A percentile compares a stretch with the other conserved stretches of the same genome.
phyloP scores from a whole-genome alignment of 495 filamentous ascomycete species.

The Podospora appendiculata region DNA sequence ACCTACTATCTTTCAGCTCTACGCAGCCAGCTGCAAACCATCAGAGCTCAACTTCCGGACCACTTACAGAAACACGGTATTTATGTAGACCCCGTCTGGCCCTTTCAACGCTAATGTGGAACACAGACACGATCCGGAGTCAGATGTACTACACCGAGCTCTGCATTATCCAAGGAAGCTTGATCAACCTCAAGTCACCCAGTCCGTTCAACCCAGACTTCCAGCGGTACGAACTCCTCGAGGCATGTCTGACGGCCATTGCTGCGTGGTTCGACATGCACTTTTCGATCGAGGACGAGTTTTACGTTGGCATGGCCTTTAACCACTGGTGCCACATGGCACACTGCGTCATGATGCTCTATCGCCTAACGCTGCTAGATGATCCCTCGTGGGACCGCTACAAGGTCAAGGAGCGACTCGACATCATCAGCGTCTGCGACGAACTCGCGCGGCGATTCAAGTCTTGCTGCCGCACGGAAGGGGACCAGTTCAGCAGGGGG shows the following conservation, averaged over 20 bases:
- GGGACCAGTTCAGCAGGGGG: slow-evolving; percentile 14
- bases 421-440: slow-evolving; percentile 24
- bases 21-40: slow-evolving; percentile 32
- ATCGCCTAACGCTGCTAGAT: slow-evolving; percentile 21
- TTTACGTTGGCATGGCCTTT: slow-evolving; percentile 22
- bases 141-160: slow-evolving; percentile 34
- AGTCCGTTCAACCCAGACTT: slow-evolving; percentile 15
- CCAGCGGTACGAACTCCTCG: slow-evolving; percentile 20
- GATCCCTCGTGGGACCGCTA: slow-evolving; percentile 30
- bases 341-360: slow-evolving; percentile 19
- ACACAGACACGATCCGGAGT: slow-evolving; percentile 29
- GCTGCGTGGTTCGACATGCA: slow-evolving; percentile 19
- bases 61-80: slow-evolving; percentile 33
- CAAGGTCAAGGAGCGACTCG: slow-evolving; percentile 16
- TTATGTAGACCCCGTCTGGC: slow-evolving; percentile 1
- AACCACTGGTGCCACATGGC: slow-evolving; percentile 21
- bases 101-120: neutral
- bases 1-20: slow-evolving; percentile 38
- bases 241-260: slow-evolving; percentile 15
- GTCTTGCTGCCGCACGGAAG: slow-evolving; percentile 6
- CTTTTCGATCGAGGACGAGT: slow-evolving; percentile 18
- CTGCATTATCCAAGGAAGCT: slow-evolving; percentile 33
- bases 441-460: slow-evolving; percentile 10
- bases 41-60: slow-evolving; percentile 26
- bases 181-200: slow-evolving; percentile 13